Evolutionary conservation across 2,329 filamentous ascomycete species (phyloP).

Genomic region (Trichoderma sp.): DNA sequence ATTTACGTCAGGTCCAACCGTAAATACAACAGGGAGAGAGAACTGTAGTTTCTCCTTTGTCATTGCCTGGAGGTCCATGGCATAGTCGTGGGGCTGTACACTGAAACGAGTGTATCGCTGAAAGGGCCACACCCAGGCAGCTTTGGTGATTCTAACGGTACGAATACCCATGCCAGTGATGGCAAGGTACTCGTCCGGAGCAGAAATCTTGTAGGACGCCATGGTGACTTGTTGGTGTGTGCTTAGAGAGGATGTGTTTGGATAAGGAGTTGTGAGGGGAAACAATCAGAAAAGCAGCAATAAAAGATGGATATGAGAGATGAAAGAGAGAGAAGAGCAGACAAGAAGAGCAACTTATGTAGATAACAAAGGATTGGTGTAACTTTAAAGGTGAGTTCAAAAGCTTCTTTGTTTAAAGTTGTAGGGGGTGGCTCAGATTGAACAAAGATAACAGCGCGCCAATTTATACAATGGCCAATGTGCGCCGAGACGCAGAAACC

Average conservation of each 20-base stretch:
- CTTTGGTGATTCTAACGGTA: constrained; percentile 76
- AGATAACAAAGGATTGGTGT: not conserved
- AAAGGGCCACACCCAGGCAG: constrained; percentile 70
- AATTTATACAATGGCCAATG: not conserved
- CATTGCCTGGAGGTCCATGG: constrained; percentile 83
- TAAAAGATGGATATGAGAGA: not conserved
- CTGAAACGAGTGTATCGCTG: constrained; percentile 65
- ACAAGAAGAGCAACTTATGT: not conserved
- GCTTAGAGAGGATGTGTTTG: not conserved
- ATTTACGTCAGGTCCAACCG: constrained; percentile 77
- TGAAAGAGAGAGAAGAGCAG: not conserved
- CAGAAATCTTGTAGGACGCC: constrained; percentile 65
- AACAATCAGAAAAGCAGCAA: not conserved
- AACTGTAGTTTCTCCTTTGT: constrained; percentile 87
- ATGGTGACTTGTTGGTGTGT: constrained; percentile 38
- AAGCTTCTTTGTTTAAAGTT: not conserved
- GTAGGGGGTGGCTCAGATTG: not conserved
- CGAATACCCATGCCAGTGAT: constrained; percentile 78
- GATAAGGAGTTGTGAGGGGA: not conserved
- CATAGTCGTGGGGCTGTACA: constrained; percentile 78
- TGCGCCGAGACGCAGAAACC: not conserved
- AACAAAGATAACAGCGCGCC: not conserved
- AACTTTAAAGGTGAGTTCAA: not conserved
- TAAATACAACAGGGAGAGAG: constrained; percentile 79
- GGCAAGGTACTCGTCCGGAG: constrained; percentile 82